Evolutionary conservation across 1,284 basidiomycete genomes (phyloP).

Genomic region (Malassezia arunalokei): DNA sequence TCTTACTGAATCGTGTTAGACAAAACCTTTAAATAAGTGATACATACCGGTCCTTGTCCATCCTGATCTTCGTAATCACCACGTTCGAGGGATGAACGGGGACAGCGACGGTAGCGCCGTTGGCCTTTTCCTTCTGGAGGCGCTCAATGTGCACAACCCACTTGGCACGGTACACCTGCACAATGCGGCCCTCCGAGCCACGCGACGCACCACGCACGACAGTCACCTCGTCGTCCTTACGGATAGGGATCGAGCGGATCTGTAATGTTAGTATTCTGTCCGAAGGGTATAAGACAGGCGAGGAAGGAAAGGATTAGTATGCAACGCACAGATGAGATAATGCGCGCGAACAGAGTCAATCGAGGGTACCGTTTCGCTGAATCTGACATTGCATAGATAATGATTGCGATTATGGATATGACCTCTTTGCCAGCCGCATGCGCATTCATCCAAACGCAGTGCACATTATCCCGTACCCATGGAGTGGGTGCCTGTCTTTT

Average conservation of each 20-base stretch:
- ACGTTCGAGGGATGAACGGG: constrained; percentile 96
- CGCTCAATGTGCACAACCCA: constrained; percentile 98
- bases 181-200: constrained; percentile 61
- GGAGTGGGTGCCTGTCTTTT: too few relatives aligned
- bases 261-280: constrained; percentile 42
- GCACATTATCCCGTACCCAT: too few relatives aligned
- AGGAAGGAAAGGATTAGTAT: too few relatives aligned
- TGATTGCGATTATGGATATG: too few relatives aligned
- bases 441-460: too few relatives aligned
- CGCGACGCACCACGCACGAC: constrained; percentile 65
- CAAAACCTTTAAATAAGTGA: background rate
- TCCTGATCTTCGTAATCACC: constrained; percentile 56
- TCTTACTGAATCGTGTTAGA: constrained; percentile 18
- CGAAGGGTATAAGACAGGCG: background rate
- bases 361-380: too few relatives aligned
- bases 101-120: constrained; percentile 83
- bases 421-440: too few relatives aligned
- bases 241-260: constrained; percentile 84
- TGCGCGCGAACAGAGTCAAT: background rate
- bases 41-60: constrained; percentile 44
- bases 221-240: constrained; percentile 96
- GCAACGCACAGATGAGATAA: background rate
- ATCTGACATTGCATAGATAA: too few relatives aligned
- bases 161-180: constrained; percentile 88
- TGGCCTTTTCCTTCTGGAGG: constrained; percentile 94